Conservation (phyloP, 2,329 filamentous ascomycete species). For the Diplodia sapinea region DNA sequence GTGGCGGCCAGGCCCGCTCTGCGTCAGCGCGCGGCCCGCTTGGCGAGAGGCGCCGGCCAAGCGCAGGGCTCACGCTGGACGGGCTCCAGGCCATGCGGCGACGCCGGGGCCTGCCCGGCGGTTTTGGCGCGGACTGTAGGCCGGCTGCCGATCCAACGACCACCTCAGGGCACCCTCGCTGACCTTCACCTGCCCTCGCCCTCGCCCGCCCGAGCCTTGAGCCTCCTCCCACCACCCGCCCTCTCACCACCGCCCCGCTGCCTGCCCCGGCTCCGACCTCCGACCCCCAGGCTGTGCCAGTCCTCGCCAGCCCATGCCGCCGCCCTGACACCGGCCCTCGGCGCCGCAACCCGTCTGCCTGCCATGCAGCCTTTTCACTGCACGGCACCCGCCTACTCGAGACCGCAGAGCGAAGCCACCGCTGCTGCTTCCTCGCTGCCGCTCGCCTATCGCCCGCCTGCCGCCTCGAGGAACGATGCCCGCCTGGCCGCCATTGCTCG, state of each 20-base stretch:
- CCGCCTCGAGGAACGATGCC: slow-evolving; percentile 2
- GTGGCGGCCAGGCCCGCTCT: slow-evolving; percentile 23
- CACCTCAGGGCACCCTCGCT: slow-evolving; percentile 29
- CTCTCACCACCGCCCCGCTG: neutral
- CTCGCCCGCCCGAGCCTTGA: neutral
- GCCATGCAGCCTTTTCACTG: slow-evolving; percentile 28
- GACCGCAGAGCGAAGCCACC: slow-evolving; percentile 4
- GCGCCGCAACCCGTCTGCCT: slow-evolving; percentile 24
- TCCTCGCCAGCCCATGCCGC: slow-evolving; percentile 8
- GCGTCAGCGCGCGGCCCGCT: slow-evolving; percentile 26
- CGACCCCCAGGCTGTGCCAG: neutral
- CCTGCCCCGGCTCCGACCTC: neutral
- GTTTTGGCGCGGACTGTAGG: slow-evolving; percentile 25
- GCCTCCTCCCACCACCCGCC: neutral
- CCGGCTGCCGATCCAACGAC: slow-evolving; percentile 27
- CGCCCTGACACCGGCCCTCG: slow-evolving; percentile 21
- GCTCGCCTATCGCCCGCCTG: slow-evolving; percentile 19
- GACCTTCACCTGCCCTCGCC: slow-evolving; percentile 11
- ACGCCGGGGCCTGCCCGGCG: slow-evolving; percentile 17
- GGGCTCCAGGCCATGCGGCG: slow-evolving; percentile 20
- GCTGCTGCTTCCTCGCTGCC: slow-evolving; percentile 8
- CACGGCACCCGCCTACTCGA: slow-evolving; percentile 12
- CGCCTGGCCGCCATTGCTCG: slow-evolving; percentile 20
- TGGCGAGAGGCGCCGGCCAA: slow-evolving; percentile 18
- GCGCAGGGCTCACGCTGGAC: slow-evolving; percentile 6